Percentiles rank a stretch among this genome's conserved stretches.
These are phyloP conservation scores for Hericium alpestre DNA, from an alignment of 768 basidiomycete genomes.

Conservation along the genomic window DNA sequence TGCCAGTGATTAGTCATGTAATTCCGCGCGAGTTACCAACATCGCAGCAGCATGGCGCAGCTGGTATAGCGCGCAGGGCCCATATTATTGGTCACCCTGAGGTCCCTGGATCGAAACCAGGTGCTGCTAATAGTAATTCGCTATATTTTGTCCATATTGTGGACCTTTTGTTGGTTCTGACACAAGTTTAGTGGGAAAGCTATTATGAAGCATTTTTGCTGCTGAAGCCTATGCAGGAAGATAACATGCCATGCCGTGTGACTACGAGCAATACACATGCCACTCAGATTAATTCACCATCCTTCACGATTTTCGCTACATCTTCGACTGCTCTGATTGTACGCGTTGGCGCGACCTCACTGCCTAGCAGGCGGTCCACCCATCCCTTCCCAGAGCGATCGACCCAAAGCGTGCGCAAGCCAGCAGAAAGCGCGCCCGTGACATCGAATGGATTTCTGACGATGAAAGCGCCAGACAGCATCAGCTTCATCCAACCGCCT, in stretches of 20 bases:
- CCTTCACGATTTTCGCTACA: background rate
- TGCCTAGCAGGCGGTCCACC: conserved; percentile 13
- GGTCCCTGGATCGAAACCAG: conserved; percentile 7
- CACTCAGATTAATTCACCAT: background rate
- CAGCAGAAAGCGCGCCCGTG: conserved; percentile 17
- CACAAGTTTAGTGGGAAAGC: background rate
- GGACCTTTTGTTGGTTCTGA: background rate
- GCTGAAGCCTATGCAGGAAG: no score
- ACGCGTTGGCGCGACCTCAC: background rate
- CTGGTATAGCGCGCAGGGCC: conserved; percentile 7
- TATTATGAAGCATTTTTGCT: background rate
- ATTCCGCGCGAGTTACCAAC: no score
- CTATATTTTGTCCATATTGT: no score
- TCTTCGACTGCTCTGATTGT: background rate
- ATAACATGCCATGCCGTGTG: no score
- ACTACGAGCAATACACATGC: background rate
- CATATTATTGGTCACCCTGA: conserved; percentile 1
- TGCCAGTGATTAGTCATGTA: no score
- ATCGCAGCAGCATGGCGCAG: conserved; percentile 7
- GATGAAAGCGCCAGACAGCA: background rate
- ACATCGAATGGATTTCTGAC: conserved; percentile 25
- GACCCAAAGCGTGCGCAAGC: conserved; percentile 21
- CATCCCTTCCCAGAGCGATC: conserved; percentile 18
- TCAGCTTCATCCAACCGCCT: background rate
- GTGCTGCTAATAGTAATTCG: conserved; percentile 5